Evolutionary conservation across 2,329 filamentous ascomycete genomes (phyloP), one percentile per base, ranked within the genome.

Genomic region (Aschersonia sp.): DNA sequence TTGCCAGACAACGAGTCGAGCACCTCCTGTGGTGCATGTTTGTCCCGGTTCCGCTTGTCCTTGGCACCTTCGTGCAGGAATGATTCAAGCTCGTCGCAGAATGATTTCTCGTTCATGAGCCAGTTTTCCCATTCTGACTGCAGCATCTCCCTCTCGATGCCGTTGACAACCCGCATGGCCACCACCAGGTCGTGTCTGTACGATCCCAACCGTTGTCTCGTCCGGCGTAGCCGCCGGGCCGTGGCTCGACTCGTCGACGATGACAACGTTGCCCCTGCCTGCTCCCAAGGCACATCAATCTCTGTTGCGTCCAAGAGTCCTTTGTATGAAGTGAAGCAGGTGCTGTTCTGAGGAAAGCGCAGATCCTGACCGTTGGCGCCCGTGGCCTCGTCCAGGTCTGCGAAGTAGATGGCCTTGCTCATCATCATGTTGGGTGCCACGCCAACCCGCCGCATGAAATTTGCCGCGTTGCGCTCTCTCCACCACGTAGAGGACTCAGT

Each of bases 111-210:
- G 54, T 86, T 83, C 4, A 76, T 65, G 32, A 97, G 73, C 89
- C 90, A 98, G 53, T 86, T 85, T 67, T 95, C 89, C 83, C 88
- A 98, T 63, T 96, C 90, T 0, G 84, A 83, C 57, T 80, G 77
- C 47, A 97, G 65, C 62, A 95, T 82, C 63, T 96, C 88, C 50
- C 77, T 75, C 69, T 97, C 92, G 31, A 97, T 80, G 49, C 76
- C 83, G 64, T 97, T 96, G 51, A 97, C 82, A 2, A 96, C 78
- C 5, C 89, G 80, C 69, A 97, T 80, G 5, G 89, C 88, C 5
- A 98, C 89, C 2, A 97, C 68, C 22, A 98, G 71, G 59, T 97
- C 88, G 62, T 98, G 87, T 3, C 92, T 76, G 61, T 96, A 92
- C 2, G 78, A 71, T 1, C 85, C 90, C 0, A 98, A 76, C 30